These are phyloP conservation scores for Bothriochloa decipiens DNA, from an alignment of 176 grass and related monocot species.

Conservation along the genomic window DNA sequence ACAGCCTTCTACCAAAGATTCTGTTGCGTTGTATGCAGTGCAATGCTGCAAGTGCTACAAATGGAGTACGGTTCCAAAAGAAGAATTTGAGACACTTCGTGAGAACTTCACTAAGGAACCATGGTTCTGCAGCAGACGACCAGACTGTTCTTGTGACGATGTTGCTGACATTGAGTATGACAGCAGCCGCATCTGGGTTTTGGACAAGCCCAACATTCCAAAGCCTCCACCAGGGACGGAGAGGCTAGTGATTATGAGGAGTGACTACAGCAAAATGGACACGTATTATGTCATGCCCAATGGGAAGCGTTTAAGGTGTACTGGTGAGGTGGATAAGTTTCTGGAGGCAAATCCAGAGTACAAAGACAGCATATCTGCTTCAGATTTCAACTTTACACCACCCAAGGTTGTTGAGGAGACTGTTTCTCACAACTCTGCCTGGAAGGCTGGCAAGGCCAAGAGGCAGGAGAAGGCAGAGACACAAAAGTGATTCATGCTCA, in stretches of 20 bases:
- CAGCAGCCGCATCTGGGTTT: constrained; percentile 67
- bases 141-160: constrained; percentile 62
- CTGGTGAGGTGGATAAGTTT: constrained; percentile 75
- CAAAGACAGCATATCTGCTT: constrained; percentile 51
- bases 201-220: constrained; percentile 82
- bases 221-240: constrained; percentile 72
- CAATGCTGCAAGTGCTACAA: constrained; percentile 78
- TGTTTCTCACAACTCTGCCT: constrained; percentile 55
- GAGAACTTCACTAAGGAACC: constrained; percentile 69
- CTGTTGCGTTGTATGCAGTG: constrained; percentile 68
- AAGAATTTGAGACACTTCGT: constrained; percentile 78
- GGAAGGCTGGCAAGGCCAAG: constrained; percentile 58
- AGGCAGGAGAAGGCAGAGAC: constrained; percentile 44
- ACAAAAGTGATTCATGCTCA: constrained; percentile 22
- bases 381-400: constrained; percentile 71
- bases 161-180: constrained; percentile 80
- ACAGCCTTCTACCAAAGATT: constrained; percentile 47
- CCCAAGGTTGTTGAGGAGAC: constrained; percentile 77
- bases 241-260: constrained; percentile 68
- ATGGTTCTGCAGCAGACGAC: constrained; percentile 71
- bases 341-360: constrained; percentile 75
- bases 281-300: constrained; percentile 86
- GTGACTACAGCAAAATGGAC: constrained; percentile 86
- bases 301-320: constrained; percentile 66
- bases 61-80: constrained; percentile 70